phyloP scores from a whole-genome alignment of 1,284 basidiomycete genomes.

The Ganoderma leucocontextum region DNA sequence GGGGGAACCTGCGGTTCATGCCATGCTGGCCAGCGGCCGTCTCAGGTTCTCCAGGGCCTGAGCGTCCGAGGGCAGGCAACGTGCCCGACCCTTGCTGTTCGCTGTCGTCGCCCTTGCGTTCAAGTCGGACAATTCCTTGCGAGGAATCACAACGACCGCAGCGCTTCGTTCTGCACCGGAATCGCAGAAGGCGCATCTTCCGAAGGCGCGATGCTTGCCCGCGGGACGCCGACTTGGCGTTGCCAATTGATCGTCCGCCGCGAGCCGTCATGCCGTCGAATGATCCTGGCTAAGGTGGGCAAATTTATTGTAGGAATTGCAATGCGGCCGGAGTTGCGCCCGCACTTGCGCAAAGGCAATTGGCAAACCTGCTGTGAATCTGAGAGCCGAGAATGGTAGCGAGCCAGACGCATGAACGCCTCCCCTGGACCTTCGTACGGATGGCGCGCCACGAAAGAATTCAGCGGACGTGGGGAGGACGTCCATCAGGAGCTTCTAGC shows the following conservation, averaged over 20 bases:
- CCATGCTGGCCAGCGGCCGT: not conserved
- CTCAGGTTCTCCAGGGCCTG: constrained; percentile 1
- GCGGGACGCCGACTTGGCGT: constrained; percentile 16
- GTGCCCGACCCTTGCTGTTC: constrained; percentile 15
- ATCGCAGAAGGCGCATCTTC: constrained; percentile 12
- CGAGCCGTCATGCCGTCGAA: not conserved
- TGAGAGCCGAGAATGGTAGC: constrained; percentile 16
- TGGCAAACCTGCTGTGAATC: constrained; percentile 19
- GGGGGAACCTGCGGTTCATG: constrained; percentile 14
- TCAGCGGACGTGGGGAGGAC: constrained; percentile 28
- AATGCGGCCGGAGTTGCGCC: not conserved
- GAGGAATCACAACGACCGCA: constrained; percentile 6
- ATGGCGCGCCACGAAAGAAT: constrained; percentile 26
- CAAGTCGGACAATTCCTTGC: constrained; percentile 11
- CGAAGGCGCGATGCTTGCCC: constrained; percentile 13
- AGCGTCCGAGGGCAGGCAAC: constrained; percentile 16
- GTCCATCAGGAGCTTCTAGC: constrained; percentile 36
- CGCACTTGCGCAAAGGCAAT: constrained; percentile 14
- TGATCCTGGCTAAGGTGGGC: not conserved
- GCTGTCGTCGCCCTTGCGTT: constrained; percentile 8
- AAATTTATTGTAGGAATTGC: not conserved
- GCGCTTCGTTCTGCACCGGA: constrained; percentile 14
- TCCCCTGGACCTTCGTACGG: constrained; percentile 26
- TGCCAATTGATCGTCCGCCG: constrained; percentile 10
- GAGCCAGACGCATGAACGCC: constrained; percentile 23